phyloP scores from a whole-genome alignment of 768 basidiomycete species.

The Cubamyces lactineus region DNA sequence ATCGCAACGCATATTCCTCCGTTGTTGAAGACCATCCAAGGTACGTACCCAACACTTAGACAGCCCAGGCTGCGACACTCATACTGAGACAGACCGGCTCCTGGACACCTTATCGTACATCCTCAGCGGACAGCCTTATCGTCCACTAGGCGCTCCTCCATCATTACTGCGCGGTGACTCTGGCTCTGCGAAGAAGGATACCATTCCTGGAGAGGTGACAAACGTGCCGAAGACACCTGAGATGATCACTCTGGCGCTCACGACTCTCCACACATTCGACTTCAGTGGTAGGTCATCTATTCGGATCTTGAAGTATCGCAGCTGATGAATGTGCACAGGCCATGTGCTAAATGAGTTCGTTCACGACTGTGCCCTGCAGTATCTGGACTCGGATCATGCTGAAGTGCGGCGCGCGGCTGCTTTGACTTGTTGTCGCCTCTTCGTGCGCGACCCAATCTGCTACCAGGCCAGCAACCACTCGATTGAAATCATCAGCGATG shows the following conservation, averaged over 20 bases:
- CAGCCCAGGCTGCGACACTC: constrained; percentile 2
- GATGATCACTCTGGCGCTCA: constrained; percentile 78
- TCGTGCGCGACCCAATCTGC: constrained; percentile 93
- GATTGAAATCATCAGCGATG: constrained; percentile 96
- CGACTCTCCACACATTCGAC: constrained; percentile 89
- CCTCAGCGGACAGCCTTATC: constrained; percentile 83
- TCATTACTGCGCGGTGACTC: constrained; percentile 59
- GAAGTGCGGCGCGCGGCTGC: constrained; percentile 92
- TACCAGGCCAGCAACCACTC: constrained; percentile 95
- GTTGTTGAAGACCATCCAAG: constrained; percentile 89
- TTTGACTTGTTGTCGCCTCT: constrained; percentile 87
- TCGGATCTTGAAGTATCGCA: neutral
- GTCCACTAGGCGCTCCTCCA: constrained; percentile 83
- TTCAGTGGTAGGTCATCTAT: constrained; percentile 70
- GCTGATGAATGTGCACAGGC: constrained; percentile 47
- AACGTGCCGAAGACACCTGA: constrained; percentile 58
- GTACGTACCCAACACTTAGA: constrained; percentile 40
- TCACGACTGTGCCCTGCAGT: constrained; percentile 86
- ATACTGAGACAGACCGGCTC: constrained; percentile 67
- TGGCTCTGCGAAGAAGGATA: constrained; percentile 50
- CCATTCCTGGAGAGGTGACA: neutral
- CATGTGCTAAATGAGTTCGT: constrained; percentile 97
- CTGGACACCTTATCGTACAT: constrained; percentile 83
- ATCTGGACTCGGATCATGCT: constrained; percentile 88
- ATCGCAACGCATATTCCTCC: constrained; percentile 90